A percentile compares a stretch with the other conserved stretches of the same genome.
Evolutionary conservation across 345 rosid species (phyloP).

Genomic region (Hirschfeldia incana): DNA sequence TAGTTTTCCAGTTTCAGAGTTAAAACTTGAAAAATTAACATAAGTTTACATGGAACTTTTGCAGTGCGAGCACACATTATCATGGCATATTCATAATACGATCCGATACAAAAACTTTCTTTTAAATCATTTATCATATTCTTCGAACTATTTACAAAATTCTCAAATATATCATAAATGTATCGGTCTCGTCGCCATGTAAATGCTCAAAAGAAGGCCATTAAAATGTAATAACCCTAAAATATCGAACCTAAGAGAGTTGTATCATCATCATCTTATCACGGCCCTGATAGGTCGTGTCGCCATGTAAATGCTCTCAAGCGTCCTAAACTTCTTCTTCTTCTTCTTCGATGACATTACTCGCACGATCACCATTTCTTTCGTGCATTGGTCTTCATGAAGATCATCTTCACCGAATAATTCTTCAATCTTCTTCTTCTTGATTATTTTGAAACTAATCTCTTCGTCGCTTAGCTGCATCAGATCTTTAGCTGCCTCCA

Average conservation of each 20-base stretch:
- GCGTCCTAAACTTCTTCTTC: conserved; percentile 26
- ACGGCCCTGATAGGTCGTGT: conserved; percentile 30
- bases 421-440: conserved; percentile 34
- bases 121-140: neutral
- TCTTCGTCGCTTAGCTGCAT: conserved; percentile 37
- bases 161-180: neutral
- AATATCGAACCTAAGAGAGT: conserved; percentile 5
- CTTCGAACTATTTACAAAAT: conserved; percentile 2
- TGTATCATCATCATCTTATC: conserved; percentile 14
- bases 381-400: conserved; percentile 25
- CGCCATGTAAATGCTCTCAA: conserved; percentile 39
- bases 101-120: neutral
- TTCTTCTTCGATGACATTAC: conserved; percentile 31
- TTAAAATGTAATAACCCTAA: neutral
- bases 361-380: conserved; percentile 14
- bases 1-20: neutral
- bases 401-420: conserved; percentile 29
- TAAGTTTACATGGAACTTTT: neutral
- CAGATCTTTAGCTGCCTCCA: conserved; percentile 18
- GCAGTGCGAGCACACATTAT: neutral
- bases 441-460: neutral
- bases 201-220: conserved; percentile 20
- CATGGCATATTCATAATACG: neutral
- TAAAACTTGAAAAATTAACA: neutral
- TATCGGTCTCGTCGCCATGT: conserved; percentile 26